Conservation (phyloP, 2,329 filamentous ascomycete species). For the Grosmannia huntii region DNA sequence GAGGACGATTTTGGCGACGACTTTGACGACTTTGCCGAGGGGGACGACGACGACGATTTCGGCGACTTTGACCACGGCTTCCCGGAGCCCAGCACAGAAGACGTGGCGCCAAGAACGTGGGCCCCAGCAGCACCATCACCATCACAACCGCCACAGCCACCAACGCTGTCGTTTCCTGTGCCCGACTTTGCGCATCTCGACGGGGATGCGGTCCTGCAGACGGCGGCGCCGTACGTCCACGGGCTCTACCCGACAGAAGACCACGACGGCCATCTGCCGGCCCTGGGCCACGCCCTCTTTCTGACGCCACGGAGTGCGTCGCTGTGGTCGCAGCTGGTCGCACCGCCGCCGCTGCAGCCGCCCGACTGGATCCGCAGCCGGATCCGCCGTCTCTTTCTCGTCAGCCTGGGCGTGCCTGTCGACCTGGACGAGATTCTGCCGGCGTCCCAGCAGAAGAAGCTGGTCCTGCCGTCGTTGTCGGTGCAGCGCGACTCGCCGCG, state of each 20-base stretch:
- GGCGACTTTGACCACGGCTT: conserved; percentile 65
- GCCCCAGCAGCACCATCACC: conserved; percentile 22
- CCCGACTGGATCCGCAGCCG: conserved; percentile 97
- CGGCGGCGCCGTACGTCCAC: conserved; percentile 54
- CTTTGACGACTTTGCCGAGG: conserved; percentile 51
- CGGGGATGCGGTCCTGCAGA: conserved; percentile 45
- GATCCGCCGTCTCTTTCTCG: conserved; percentile 86
- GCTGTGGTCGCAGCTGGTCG: conserved; percentile 91
- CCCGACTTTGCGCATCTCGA: conserved; percentile 53
- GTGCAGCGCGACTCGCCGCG: conserved; percentile 36
- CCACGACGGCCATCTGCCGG: conserved; percentile 32
- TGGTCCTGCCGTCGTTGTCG: conserved; percentile 71
- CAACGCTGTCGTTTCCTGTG: conserved; percentile 30
- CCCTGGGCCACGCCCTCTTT: conserved; percentile 54
- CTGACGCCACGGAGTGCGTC: conserved; percentile 78
- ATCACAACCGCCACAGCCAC: conserved; percentile 9
- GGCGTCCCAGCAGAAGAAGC: conserved; percentile 94
- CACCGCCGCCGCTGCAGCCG: conserved; percentile 84
- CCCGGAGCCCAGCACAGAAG: conserved; percentile 19
- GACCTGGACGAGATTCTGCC: conserved; percentile 96
- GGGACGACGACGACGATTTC: conserved; percentile 41
- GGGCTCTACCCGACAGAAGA: conserved; percentile 49
- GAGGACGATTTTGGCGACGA: conserved; percentile 43
- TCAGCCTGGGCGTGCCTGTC: conserved; percentile 89
- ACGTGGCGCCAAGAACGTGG: no score